Base-by-base conservation (phyloP, 2,329 filamentous ascomycete genomes). In the Penicillium sp. region DNA sequence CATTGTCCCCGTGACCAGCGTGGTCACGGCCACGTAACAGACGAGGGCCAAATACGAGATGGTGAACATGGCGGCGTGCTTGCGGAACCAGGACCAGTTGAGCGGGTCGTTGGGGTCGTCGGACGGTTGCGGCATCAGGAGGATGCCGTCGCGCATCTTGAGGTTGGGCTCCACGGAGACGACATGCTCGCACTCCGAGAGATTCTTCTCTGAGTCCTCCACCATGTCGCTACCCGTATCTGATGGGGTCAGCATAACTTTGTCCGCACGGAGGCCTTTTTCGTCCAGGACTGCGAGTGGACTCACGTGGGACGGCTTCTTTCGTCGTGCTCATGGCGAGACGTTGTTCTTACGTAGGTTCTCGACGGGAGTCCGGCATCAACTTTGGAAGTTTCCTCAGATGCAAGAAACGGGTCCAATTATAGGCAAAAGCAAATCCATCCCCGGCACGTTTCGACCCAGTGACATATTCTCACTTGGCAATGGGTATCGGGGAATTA, bases 61-160 rank as follows among this genome's bases (percentile, higher is more conserved):
- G 43, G 51, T 53, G 44, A 53, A 53, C 44, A 53, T 43, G 26
- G 51, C 51, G 33, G 51, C 51, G 26, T 48, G 44, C 25, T 53
- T 53, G 43, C 51, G 43, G 26, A 48, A 53, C 51, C 35, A 43
- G 12, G 51, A 59, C 56, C 56, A 61, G 40, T 60, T 60, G 23
- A 61, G 54, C 20, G 54, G 57, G 48, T 60, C 59, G 23, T 58
- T 54, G 18, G 59, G 54, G 42, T 60, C 59, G 45, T 61, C 54
- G 20, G 57, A 57, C 22, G 59, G 59, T 25, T 59, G 54, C 42
- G 59, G 59, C 47, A 60, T 59, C 23, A 61, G 41, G 46, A 54
- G 25, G 40, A 59, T 49, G 40, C 56, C 58, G 26, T 61, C 47
- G 45, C 51, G 51, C 51, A 53, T 53, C 33, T 53, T 53, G 44